phyloP scores from a whole-genome alignment of 1,284 basidiomycete genomes.

The Trichosporon sp. region DNA sequence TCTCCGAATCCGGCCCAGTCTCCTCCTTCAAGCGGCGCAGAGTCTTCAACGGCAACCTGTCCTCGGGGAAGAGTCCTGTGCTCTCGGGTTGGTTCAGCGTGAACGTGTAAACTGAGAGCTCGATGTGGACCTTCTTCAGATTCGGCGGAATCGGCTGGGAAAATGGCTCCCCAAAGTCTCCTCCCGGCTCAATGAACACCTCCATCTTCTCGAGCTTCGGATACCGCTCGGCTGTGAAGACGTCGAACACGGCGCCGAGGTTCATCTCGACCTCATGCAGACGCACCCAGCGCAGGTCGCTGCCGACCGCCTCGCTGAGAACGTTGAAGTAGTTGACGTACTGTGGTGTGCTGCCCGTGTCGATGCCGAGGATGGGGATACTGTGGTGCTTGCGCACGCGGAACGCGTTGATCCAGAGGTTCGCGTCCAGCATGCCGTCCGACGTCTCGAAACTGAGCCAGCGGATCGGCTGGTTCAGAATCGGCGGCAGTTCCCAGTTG shows the following conservation, averaged over 20 bases:
- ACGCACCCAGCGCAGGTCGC: background rate
- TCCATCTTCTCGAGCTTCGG: background rate
- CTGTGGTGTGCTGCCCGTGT: background rate
- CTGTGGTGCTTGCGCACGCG: background rate
- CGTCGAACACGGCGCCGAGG: background rate
- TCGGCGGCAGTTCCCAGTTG: background rate
- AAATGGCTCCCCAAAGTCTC: background rate
- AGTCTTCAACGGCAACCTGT: background rate
- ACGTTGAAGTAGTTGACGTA: background rate
- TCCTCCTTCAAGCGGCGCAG: background rate
- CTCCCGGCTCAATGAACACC: background rate
- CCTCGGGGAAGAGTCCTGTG: background rate
- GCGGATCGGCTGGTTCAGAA: background rate
- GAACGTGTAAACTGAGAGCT: background rate
- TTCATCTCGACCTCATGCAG: background rate
- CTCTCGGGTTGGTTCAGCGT: background rate
- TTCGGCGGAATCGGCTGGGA: background rate
- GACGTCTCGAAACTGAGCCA: background rate
- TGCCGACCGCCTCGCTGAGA: background rate
- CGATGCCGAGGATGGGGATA: constrained; percentile 4
- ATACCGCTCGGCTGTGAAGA: background rate
- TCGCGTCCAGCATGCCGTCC: background rate
- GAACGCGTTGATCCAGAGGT: background rate
- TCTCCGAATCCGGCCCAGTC: background rate
- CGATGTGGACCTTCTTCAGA: background rate